These are phyloP conservation scores for Calocera viscosa DNA, from an alignment of 768 basidiomycete genomes.

Conservation along the genomic window DNA sequence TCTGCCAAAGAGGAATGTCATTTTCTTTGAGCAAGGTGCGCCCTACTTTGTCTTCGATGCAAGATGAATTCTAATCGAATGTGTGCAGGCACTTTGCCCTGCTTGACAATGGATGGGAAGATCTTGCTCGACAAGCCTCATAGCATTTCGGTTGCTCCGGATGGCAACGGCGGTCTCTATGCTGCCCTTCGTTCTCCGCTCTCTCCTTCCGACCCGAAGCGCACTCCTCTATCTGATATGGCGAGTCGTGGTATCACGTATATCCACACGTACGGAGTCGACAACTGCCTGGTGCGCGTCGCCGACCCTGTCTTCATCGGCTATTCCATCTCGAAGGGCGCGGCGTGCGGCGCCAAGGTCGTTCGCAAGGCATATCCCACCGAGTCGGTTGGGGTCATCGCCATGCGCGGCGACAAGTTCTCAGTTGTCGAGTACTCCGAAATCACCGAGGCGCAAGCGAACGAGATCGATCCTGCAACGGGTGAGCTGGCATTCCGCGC, in stretches of 20 bases:
- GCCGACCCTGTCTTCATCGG: slow-evolving; percentile 97
- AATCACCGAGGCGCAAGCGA: slow-evolving; percentile 77
- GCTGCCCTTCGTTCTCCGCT: slow-evolving; percentile 77
- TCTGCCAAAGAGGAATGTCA: slow-evolving; percentile 60
- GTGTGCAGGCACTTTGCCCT: slow-evolving; percentile 76
- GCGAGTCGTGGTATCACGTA: slow-evolving; percentile 62
- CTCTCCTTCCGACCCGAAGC: slow-evolving; percentile 42
- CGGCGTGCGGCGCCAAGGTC: slow-evolving; percentile 91
- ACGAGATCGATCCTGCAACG: slow-evolving; percentile 50
- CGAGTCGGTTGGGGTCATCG: slow-evolving; percentile 93
- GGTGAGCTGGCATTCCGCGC: slow-evolving; percentile 84
- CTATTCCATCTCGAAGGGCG: slow-evolving; percentile 76
- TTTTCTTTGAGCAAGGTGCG: slow-evolving; percentile 94
- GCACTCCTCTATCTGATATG: slow-evolving; percentile 76
- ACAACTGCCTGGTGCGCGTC: slow-evolving; percentile 95
- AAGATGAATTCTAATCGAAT: neutral
- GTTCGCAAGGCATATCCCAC: slow-evolving; percentile 77
- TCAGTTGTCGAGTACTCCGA: slow-evolving; percentile 97
- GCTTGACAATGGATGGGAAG: slow-evolving; percentile 87
- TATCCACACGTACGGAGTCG: slow-evolving; percentile 92
- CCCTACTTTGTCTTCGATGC: slow-evolving; percentile 6
- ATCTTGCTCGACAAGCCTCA: slow-evolving; percentile 71
- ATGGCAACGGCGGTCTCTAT: slow-evolving; percentile 96
- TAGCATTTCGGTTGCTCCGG: slow-evolving; percentile 85
- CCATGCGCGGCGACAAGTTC: slow-evolving; percentile 66